Evolutionary conservation across 2,329 filamentous ascomycete species (phyloP).

Genomic region (Sporothrix brasiliensis): DNA sequence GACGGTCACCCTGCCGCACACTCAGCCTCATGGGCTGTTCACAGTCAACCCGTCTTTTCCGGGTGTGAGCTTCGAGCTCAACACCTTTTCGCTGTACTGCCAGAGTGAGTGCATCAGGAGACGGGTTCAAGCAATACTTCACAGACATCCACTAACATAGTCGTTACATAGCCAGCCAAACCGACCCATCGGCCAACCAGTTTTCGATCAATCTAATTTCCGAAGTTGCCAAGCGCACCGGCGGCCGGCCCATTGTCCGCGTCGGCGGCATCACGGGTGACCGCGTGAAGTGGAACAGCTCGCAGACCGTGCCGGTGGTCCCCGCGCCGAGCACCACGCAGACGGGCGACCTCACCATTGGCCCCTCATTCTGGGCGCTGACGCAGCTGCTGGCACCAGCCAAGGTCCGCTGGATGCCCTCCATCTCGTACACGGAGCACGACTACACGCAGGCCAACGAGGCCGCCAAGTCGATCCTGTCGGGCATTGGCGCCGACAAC

Average conservation of each 20-base stretch:
- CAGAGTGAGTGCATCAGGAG: not conserved
- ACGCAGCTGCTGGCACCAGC: constrained; percentile 4
- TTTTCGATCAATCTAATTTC: constrained; percentile 21
- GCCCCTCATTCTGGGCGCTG: constrained; percentile 5
- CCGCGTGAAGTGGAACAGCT: constrained; percentile 6
- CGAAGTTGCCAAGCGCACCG: constrained; percentile 16
- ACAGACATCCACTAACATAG: not conserved
- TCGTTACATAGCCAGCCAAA: not conserved
- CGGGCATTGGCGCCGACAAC: constrained; percentile 16
- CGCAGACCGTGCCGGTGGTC: not conserved
- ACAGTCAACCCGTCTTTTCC: constrained; percentile 11
- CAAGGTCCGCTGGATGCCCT: constrained; percentile 9
- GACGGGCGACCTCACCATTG: constrained; percentile 11
- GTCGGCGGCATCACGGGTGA: constrained; percentile 17
- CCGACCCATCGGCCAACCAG: constrained; percentile 16
- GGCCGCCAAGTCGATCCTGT: constrained; percentile 17
- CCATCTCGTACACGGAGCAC: constrained; percentile 7
- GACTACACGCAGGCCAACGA: constrained; percentile 3
- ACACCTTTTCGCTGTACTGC: constrained; percentile 17
- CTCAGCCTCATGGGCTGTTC: not conserved
- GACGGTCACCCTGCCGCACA: constrained; percentile 7
- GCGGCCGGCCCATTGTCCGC: constrained; percentile 10
- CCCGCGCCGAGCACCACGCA: constrained; percentile 1
- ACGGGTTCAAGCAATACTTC: not conserved
- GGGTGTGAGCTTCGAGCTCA: constrained; percentile 21